Percentiles rank a stretch among this genome's conserved stretches.
Conservation (phyloP, 768 basidiomycete species). For the Gelatoporia subvermispora region DNA sequence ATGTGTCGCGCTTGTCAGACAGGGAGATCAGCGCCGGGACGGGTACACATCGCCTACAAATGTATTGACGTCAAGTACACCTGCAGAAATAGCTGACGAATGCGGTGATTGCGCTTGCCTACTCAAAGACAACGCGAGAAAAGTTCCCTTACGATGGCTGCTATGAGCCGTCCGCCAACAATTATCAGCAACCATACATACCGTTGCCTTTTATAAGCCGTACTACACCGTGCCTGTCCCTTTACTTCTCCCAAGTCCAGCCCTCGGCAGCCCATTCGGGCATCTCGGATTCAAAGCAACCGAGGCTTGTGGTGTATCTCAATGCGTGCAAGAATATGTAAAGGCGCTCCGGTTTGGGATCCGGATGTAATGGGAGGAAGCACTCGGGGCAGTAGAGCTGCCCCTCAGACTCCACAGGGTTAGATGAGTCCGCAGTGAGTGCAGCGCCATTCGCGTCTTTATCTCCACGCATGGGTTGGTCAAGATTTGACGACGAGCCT, state of each 20-base stretch:
- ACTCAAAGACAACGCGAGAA: no score
- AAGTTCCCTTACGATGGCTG: no score
- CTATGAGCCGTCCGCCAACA: no score
- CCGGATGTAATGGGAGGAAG: constrained; percentile 88
- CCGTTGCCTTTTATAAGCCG: no score
- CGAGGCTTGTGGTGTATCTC: constrained; percentile 76
- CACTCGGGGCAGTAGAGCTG: constrained; percentile 80
- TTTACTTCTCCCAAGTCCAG: constrained; percentile 54
- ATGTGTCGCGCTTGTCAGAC: no score
- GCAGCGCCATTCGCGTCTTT: not conserved
- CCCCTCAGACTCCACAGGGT: constrained; percentile 17
- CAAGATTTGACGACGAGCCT: constrained; percentile 25
- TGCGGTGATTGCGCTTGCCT: no score
- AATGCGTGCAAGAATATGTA: constrained; percentile 96
- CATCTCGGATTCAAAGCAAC: constrained; percentile 80
- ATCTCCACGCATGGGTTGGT: no score
- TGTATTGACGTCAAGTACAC: no score
- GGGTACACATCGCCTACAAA: no score
- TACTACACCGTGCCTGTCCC: not conserved
- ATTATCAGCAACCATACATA: no score
- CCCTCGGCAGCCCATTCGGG: constrained; percentile 84
- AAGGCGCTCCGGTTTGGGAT: constrained; percentile 86
- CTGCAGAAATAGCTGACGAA: no score
- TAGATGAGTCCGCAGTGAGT: not conserved
- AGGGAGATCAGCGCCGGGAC: no score